Evolutionary conservation across 495 filamentous ascomycete genomes (phyloP), one percentile per base, ranked within the genome.

Genomic region (Aeminium ludgeri): DNA sequence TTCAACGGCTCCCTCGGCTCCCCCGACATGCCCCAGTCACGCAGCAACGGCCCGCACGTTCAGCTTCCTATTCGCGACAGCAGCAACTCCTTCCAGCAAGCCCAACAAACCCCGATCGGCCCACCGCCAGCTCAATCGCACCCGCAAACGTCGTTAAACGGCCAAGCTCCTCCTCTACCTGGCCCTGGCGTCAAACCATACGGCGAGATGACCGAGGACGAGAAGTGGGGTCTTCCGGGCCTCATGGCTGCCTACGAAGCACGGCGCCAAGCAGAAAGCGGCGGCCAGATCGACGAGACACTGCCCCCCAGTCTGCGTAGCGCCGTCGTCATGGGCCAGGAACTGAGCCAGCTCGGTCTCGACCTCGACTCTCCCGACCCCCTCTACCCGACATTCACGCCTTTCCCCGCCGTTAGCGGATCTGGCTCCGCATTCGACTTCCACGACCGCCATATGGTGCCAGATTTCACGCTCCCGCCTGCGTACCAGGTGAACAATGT

Each of bases 401-500:
- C 84, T 5, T 86, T 82, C 50, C 78, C 37, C 19, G 36, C 28
- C 20, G 33, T 20, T 27, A 30, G 40, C 20, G 32, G 38, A 25
- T 17, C 18, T 2, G 29, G 20, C 10, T 31, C 20, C 29, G 6
- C 13, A 16, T 46, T 67, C 10, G 72, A 76, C 43, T 72, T 80
- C 7, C 69, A 51, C 44, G 41, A 56, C 19, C 54, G 75, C 35
- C 80, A 82, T 25, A 63, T 82, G 7, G 71, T 89, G 35, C 82
- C 83, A 29, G 79, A 85, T 35, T 87, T 79, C 55, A 69, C 64
- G 10, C 59, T 93, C 6, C 86, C 86, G 1, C 71, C 78, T 17
- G 89, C 84, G 57, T 95, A 95, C 56, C 75, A 69, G 34, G 86
- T 95, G 17, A 76, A 73, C 48, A 95, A 92, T 51, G 79, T 91